Evolutionary conservation across 2,329 filamentous ascomycete genomes (phyloP).

Genomic region (Hymenoscyphus albidus): DNA sequence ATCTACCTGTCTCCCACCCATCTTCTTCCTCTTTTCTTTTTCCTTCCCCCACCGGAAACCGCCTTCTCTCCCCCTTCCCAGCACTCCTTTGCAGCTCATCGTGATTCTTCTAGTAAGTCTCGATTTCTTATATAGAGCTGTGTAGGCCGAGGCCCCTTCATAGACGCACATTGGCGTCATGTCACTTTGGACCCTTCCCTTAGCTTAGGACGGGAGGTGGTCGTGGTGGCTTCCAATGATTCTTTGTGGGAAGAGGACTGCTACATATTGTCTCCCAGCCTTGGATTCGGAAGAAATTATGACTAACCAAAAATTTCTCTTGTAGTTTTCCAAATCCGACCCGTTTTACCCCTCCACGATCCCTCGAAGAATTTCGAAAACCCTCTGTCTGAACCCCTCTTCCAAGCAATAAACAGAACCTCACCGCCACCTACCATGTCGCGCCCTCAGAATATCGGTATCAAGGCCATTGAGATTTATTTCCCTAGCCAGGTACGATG

Average conservation of each 20-base stretch:
- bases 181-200: no score
- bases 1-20: background rate
- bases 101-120: background rate
- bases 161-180: background rate
- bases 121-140: background rate
- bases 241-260: background rate
- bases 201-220: background rate
- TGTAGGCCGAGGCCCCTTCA: background rate
- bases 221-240: background rate
- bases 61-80: background rate
- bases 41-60: background rate
- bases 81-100: background rate
- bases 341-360: background rate
- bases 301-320: background rate
- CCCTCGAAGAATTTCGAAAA: background rate
- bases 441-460: conserved; percentile 82
- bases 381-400: conserved; percentile 7
- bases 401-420: conserved; percentile 13
- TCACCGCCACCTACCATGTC: conserved; percentile 55
- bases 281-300: background rate
- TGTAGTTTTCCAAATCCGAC: background rate
- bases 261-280: background rate
- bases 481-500: conserved; percentile 74
- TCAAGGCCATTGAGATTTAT: conserved; percentile 90
- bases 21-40: background rate